Percentiles rank a stretch among this genome's conserved stretches.
Evolutionary conservation across 2,329 filamentous ascomycete species (phyloP).

Genomic region (Cadophora malorum): DNA sequence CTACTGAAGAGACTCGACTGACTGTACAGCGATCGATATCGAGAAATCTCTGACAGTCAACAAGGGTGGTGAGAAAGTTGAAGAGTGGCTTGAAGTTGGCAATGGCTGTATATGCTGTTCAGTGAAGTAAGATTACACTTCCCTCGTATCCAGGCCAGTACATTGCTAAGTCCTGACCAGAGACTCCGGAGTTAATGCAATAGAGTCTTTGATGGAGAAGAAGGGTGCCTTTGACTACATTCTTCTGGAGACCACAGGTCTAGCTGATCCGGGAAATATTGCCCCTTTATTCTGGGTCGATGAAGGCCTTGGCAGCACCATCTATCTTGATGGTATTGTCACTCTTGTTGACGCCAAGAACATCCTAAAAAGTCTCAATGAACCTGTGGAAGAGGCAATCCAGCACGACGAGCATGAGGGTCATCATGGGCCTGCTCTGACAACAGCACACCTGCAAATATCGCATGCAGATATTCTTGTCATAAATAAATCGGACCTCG

Average conservation of each 20-base stretch:
- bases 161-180: constrained; percentile 50
- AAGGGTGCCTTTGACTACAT: constrained; percentile 97
- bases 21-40: constrained; percentile 75
- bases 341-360: constrained; percentile 97
- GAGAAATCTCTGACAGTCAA: constrained; percentile 95
- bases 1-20: constrained; percentile 12
- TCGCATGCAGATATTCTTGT: constrained; percentile 96
- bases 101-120: constrained; percentile 99
- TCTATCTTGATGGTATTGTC: constrained; percentile 96
- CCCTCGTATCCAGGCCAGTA: background rate
- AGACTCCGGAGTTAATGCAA: constrained; percentile 91
- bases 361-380: constrained; percentile 81
- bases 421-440: constrained; percentile 72
- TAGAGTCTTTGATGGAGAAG: constrained; percentile 94
- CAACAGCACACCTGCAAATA: constrained; percentile 94
- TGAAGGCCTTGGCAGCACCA: constrained; percentile 90
- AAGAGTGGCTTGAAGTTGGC: constrained; percentile 94
- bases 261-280: constrained; percentile 94
- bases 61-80: constrained; percentile 79
- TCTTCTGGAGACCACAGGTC: constrained; percentile 90
- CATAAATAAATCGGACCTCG: constrained; percentile 91
- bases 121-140: constrained; percentile 70
- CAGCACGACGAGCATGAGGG: constrained; percentile 58
- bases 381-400: constrained; percentile 62
- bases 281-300: constrained; percentile 98